These are phyloP conservation scores for Brassica nigra DNA, from an alignment of 345 rosid species.

Conservation along the genomic window DNA sequence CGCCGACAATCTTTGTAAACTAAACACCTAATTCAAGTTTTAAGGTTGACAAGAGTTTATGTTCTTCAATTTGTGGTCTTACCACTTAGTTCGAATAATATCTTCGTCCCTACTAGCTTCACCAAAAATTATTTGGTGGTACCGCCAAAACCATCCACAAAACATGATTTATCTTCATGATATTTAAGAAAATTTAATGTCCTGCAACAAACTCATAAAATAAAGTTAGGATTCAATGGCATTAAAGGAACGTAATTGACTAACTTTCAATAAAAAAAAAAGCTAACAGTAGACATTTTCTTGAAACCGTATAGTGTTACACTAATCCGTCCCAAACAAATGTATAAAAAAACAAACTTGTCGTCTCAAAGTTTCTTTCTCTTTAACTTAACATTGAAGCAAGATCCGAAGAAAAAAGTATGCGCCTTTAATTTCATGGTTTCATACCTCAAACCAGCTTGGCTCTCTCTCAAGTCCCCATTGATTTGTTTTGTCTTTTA, in stretches of 20 bases:
- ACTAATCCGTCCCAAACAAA: neutral
- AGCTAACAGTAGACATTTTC: conserved; percentile 26
- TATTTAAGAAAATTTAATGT: conserved; percentile 10
- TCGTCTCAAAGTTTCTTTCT: conserved; percentile 36
- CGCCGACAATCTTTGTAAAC: neutral
- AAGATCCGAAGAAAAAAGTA: conserved; percentile 34
- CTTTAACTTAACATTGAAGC: conserved; percentile 39
- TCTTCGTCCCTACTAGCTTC: neutral
- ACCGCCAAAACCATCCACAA: conserved; percentile 14
- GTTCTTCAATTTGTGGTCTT: neutral
- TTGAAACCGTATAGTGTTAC: conserved; percentile 5
- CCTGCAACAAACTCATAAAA: neutral
- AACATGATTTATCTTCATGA: neutral
- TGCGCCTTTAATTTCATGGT: conserved; percentile 28
- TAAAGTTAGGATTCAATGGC: conserved; percentile 10
- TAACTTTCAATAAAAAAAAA: conserved; percentile 5
- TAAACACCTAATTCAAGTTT: neutral
- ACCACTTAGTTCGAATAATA: neutral
- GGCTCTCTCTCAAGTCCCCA: neutral
- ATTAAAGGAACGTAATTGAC: conserved; percentile 14
- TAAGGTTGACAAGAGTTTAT: neutral
- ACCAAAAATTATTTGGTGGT: neutral
- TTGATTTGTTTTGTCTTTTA: conserved; percentile 17
- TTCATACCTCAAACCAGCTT: conserved; percentile 40
- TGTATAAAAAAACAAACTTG: conserved; percentile 22